Evolutionary conservation across 805 yeast species (phyloP).

Genomic region (Starmerella davenportii): DNA sequence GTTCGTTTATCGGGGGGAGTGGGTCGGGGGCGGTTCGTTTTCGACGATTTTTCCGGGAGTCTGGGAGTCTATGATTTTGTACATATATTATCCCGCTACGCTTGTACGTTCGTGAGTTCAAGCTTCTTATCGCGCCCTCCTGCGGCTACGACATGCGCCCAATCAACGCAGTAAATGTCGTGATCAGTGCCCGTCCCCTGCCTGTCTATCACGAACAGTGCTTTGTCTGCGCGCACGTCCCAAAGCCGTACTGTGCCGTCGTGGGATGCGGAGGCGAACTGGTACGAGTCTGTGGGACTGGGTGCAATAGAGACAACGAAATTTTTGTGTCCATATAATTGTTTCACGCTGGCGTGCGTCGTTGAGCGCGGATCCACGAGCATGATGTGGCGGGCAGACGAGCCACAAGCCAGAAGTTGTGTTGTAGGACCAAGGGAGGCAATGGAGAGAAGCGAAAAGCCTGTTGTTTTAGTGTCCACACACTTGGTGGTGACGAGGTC

Average conservation of each 20-base stretch:
- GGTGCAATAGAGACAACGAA: constrained; percentile 68
- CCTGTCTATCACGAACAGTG: constrained; percentile 68
- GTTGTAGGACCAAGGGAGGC: constrained; percentile 48
- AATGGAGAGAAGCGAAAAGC: constrained; percentile 64
- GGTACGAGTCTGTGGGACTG: constrained; percentile 59
- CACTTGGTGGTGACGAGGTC: constrained; percentile 74
- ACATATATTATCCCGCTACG: too few relatives aligned
- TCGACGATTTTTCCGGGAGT: too few relatives aligned
- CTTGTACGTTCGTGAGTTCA: constrained; percentile 48
- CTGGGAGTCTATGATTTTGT: too few relatives aligned
- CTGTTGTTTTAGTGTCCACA: constrained; percentile 75
- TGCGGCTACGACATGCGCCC: constrained; percentile 74
- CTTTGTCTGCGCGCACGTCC: constrained; percentile 77
- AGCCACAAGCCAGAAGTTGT: constrained; percentile 67
- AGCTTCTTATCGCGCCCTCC: constrained; percentile 91
- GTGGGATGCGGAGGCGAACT: constrained; percentile 83
- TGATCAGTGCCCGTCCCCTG: constrained; percentile 30
- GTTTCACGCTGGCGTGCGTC: constrained; percentile 41
- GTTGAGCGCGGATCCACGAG: constrained; percentile 76
- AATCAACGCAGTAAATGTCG: constrained; percentile 72
- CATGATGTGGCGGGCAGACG: constrained; percentile 92
- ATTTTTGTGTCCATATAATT: constrained; percentile 75
- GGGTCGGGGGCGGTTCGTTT: too few relatives aligned
- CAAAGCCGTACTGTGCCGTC: constrained; percentile 91
- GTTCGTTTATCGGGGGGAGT: too few relatives aligned